These are phyloP conservation scores for Geosiphon pyriformis DNA, from an alignment of 192 early-diverging fungal species.

Conservation along the genomic window DNA sequence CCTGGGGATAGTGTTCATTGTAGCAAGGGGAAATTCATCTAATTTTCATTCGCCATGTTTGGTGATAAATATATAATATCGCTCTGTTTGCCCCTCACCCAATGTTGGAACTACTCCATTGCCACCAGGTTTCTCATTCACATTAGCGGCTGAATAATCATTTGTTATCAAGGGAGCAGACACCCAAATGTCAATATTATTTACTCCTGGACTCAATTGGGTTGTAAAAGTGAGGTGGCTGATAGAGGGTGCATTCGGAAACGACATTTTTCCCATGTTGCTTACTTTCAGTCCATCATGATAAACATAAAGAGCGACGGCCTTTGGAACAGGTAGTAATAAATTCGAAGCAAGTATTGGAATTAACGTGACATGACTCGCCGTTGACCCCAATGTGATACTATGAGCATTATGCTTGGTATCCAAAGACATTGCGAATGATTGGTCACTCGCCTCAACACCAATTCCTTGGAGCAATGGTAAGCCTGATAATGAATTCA, in stretches of 20 bases:
- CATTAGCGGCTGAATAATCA: no score
- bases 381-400: slow-evolving; percentile 26
- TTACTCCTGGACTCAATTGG: slow-evolving; percentile 23
- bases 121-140: no score
- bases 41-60: background rate
- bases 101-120: background rate
- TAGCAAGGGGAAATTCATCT: no score
- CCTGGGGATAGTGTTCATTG: no score
- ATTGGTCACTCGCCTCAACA: slow-evolving; percentile 34
- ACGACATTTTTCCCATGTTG: slow-evolving; percentile 19
- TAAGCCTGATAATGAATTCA: background rate
- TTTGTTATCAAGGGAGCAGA: slow-evolving; percentile 20
- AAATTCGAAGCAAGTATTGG: slow-evolving; percentile 27
- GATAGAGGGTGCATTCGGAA: slow-evolving; percentile 23
- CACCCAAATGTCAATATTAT: slow-evolving; percentile 36
- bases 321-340: slow-evolving; percentile 29
- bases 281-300: slow-evolving; percentile 33
- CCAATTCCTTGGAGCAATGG: slow-evolving; percentile 29
- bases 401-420: slow-evolving; percentile 29
- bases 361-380: slow-evolving; percentile 23
- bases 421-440: slow-evolving; percentile 35
- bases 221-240: slow-evolving; percentile 31
- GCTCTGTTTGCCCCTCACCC: background rate
- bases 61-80: background rate
- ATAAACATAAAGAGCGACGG: slow-evolving; percentile 31